Percentiles rank a stretch among this genome's conserved stretches.
phyloP scores from a whole-genome alignment of 257 asterid species.

The Fraxinus americana region DNA sequence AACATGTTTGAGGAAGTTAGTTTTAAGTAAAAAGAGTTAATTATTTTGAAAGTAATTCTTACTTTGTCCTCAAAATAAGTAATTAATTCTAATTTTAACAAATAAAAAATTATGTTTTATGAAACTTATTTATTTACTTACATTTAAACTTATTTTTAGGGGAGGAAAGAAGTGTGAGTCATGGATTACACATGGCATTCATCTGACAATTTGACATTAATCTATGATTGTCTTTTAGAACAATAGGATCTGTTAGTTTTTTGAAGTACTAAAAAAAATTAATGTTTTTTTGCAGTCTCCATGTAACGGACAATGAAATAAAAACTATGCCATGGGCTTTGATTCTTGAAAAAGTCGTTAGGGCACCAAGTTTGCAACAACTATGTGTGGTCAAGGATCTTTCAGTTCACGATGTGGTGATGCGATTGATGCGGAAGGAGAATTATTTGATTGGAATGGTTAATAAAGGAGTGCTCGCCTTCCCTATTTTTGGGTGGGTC shows the following conservation, averaged over 20 bases:
- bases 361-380: conserved; percentile 62
- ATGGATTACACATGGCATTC: neutral
- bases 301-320: conserved; percentile 78
- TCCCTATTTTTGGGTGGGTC: conserved; percentile 82
- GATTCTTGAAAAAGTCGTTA: conserved; percentile 81
- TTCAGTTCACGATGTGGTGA: conserved; percentile 83
- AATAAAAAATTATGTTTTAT: neutral
- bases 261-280: conserved; percentile 1
- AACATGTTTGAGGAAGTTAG: neutral
- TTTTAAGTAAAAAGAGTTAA: neutral
- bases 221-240: neutral
- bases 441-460: conserved; percentile 98
- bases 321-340: conserved; percentile 93
- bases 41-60: neutral
- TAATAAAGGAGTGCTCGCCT: conserved; percentile 90
- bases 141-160: neutral
- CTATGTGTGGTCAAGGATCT: conserved; percentile 85
- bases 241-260: neutral
- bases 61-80: neutral
- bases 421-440: conserved; percentile 97
- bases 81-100: neutral
- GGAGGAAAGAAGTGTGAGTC: neutral
- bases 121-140: neutral
- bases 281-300: conserved; percentile 62
- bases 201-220: neutral